Conservation (phyloP, 495 filamentous ascomycete genomes). For the Rhypophila decipiens region DNA sequence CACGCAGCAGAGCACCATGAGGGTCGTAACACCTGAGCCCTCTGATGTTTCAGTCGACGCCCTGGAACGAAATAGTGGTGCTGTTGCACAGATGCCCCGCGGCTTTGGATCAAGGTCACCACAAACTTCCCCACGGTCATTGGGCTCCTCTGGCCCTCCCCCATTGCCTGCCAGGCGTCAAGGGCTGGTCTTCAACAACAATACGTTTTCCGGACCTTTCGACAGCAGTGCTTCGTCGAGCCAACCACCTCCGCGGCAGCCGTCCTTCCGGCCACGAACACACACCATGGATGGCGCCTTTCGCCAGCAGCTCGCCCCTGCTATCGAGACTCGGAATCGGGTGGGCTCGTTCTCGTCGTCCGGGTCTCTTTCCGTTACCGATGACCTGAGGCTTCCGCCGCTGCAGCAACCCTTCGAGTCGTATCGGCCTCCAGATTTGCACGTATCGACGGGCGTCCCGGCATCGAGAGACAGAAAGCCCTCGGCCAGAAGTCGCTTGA, state of each 20-base stretch:
- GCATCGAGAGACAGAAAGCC: slow-evolving; percentile 40
- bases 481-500: slow-evolving; percentile 33
- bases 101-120: slow-evolving; percentile 29
- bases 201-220: slow-evolving; percentile 35
- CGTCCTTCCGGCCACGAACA: slow-evolving; percentile 42
- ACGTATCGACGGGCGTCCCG: slow-evolving; percentile 12
- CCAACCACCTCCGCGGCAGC: slow-evolving; percentile 27
- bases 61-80: slow-evolving; percentile 15
- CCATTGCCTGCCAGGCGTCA: slow-evolving; percentile 32
- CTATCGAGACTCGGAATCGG: slow-evolving; percentile 39
- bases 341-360: slow-evolving; percentile 52
- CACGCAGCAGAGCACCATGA: slow-evolving; percentile 32
- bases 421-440: slow-evolving; percentile 31
- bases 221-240: slow-evolving; percentile 35
- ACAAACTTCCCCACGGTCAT: slow-evolving; percentile 39
- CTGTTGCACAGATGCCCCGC: slow-evolving; percentile 22
- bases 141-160: slow-evolving; percentile 5
- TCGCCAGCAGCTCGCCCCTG: slow-evolving; percentile 34
- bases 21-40: slow-evolving; percentile 50
- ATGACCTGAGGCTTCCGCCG: slow-evolving; percentile 32
- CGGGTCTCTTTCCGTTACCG: slow-evolving; percentile 30
- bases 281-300: slow-evolving; percentile 46
- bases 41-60: slow-evolving; percentile 22
- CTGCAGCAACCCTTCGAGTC: slow-evolving; percentile 31
- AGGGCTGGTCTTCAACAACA: slow-evolving; percentile 47